Base-by-base conservation (phyloP, 1,139 yeast species). In the Yamadazyma friedrichii region DNA sequence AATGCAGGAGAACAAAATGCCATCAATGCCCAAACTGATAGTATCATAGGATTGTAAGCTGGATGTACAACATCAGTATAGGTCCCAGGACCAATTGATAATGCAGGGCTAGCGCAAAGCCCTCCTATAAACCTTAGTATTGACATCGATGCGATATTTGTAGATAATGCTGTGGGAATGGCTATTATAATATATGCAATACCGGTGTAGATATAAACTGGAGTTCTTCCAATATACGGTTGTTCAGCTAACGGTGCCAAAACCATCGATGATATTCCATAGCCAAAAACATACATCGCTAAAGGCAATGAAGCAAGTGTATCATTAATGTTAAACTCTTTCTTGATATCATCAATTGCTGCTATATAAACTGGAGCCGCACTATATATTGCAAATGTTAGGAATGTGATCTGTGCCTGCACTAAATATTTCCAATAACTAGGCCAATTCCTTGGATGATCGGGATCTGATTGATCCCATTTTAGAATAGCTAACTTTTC, bases 221-320 rank as follows among this genome's bases (percentile, higher is more conserved):
- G 54, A 40, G 73, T 76, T 48, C 88, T 66, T 3, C 88, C 88
- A 42, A 80, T 70, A 13, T 61, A 61, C 9, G 62, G 51, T 40
- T 59, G 57, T 53, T 80, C 85, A 4, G 81, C 70, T 44, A 80
- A 45, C 1, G 86, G 84, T 2, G 81, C 67, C 41, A 78, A 70
- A 1, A 78, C 44, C 66, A 77, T 59, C 10, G 82, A 83, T 0
- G 82, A 82, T 24, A 76, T 36, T 17, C 82, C 84, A 49, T 77
- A 79, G 1, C 83, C 85, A 16, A 78, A 47, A 11, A 79, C 78
- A 48, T 55, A 63, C 37, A 61, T 39, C 5, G 64, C 43, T 34
- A 63, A 60, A 4, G 80, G 78, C 8, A 80, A 56, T 1, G 70
- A 61, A 0, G 80, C 75, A 2, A 64, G 65, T 10, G 67, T 71